Evolutionary conservation across 2,329 filamentous ascomycete genomes (phyloP).

Genomic region (Neofusicoccum parvum): DNA sequence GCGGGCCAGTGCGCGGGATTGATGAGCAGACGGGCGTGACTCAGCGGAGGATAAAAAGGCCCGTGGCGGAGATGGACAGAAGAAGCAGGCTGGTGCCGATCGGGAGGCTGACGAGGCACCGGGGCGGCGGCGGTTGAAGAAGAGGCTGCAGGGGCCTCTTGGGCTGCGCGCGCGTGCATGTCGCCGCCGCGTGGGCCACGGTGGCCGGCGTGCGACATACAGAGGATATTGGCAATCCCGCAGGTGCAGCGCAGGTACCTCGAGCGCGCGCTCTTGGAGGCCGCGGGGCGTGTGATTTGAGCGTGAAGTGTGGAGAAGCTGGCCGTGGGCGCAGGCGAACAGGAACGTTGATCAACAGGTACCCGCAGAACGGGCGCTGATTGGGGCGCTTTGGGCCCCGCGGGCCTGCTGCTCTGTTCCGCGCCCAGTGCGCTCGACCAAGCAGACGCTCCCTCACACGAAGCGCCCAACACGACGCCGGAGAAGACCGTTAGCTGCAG

Average conservation of each 20-base stretch:
- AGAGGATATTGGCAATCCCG: background rate
- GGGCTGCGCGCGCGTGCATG: background rate
- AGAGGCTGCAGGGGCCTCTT: background rate
- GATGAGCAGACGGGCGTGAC: background rate
- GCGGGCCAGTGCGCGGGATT: background rate
- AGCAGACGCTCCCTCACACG: background rate
- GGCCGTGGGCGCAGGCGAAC: background rate
- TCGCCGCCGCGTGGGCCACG: background rate
- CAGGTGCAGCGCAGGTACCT: too few species aligned
- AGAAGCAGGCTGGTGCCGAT: background rate
- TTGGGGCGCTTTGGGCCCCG: background rate
- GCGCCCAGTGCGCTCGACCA: background rate
- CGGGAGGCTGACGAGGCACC: background rate
- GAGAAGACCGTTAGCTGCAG: slow-evolving; percentile 9
- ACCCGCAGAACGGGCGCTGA: background rate
- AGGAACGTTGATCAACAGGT: slow-evolving; percentile 9
- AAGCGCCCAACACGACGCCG: background rate
- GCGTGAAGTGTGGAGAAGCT: slow-evolving; percentile 11
- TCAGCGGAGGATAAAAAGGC: background rate
- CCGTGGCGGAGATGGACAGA: background rate
- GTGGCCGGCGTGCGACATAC: background rate
- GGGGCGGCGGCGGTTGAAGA: background rate
- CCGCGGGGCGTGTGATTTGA: background rate
- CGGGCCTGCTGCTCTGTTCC: background rate
- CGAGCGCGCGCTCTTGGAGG: background rate